Conservation (phyloP, 2,329 filamentous ascomycete genomes). For the Aspergillus unguis region DNA sequence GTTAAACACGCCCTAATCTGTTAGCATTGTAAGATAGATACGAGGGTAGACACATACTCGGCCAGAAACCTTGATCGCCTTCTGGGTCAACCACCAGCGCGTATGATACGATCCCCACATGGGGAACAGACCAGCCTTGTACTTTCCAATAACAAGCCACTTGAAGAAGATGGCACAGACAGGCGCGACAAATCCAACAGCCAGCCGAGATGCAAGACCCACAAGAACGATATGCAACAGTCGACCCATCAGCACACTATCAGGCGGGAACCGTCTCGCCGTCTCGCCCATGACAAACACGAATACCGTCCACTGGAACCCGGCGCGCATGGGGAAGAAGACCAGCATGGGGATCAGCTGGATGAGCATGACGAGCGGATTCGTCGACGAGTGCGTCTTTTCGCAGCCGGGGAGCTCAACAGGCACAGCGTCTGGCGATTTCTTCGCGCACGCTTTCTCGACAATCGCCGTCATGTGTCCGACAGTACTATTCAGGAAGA, state of each 20-base stretch:
- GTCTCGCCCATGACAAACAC: conserved; percentile 43
- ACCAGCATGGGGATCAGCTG: conserved; percentile 52
- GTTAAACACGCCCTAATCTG: conserved; percentile 1
- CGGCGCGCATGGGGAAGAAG: conserved; percentile 52
- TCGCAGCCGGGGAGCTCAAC: conserved; percentile 28
- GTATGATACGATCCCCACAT: conserved; percentile 61
- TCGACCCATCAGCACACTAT: conserved; percentile 42
- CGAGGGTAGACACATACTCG: conserved; percentile 24
- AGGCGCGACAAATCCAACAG: conserved; percentile 43
- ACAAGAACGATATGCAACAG: conserved; percentile 49
- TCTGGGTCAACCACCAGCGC: conserved; percentile 58
- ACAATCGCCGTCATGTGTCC: conserved; percentile 30
- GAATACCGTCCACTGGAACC: conserved; percentile 53
- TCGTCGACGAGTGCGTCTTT: conserved; percentile 45
- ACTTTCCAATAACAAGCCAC: conserved; percentile 55
- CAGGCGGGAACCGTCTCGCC: conserved; percentile 39
- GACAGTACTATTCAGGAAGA: conserved; percentile 52
- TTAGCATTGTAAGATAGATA: neutral
- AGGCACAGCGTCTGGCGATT: neutral
- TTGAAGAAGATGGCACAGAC: conserved; percentile 51
- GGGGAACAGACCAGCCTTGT: conserved; percentile 53
- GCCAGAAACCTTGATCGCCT: conserved; percentile 50
- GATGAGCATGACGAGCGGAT: conserved; percentile 47
- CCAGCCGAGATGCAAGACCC: conserved; percentile 43
- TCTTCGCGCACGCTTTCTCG: conserved; percentile 15